These are phyloP conservation scores for Colletotrichum horii DNA, from an alignment of 2,329 filamentous ascomycete species.

Conservation along the genomic window DNA sequence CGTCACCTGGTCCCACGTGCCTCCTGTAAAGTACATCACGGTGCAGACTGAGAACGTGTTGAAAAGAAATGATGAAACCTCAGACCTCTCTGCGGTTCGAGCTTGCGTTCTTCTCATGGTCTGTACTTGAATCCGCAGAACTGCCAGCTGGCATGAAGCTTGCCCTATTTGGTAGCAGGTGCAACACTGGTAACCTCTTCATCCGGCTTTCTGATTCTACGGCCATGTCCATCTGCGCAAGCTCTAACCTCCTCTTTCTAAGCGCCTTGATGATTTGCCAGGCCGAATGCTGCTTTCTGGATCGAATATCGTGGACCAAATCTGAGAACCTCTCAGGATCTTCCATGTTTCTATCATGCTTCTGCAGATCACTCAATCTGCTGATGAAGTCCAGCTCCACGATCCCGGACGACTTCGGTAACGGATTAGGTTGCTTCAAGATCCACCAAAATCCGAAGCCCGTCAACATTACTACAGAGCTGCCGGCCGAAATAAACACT, in stretches of 20 bases:
- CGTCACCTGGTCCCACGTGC: no score
- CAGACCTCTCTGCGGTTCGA: background rate
- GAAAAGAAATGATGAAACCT: background rate
- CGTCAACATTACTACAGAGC: background rate
- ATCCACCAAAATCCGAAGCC: background rate
- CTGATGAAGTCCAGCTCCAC: background rate
- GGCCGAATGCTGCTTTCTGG: background rate
- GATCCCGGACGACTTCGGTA: slow-evolving; percentile 9
- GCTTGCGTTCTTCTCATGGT: background rate
- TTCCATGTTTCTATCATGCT: background rate
- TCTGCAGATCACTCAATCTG: background rate
- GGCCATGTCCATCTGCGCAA: background rate
- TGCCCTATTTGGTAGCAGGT: background rate
- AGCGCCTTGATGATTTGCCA: slow-evolving; percentile 2
- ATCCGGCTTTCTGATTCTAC: background rate
- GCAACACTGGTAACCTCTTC: background rate
- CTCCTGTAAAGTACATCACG: no score
- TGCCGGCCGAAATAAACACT: slow-evolving; percentile 20
- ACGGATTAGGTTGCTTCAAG: background rate
- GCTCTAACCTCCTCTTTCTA: background rate
- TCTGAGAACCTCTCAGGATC: background rate
- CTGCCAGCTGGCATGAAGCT: background rate
- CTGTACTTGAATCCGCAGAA: background rate
- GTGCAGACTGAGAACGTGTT: background rate
- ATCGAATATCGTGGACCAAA: background rate